Evolutionary conservation across 129 eudicot species (phyloP), one percentile per base, ranked within the genome.

Genomic region (Sambucus nigra): DNA sequence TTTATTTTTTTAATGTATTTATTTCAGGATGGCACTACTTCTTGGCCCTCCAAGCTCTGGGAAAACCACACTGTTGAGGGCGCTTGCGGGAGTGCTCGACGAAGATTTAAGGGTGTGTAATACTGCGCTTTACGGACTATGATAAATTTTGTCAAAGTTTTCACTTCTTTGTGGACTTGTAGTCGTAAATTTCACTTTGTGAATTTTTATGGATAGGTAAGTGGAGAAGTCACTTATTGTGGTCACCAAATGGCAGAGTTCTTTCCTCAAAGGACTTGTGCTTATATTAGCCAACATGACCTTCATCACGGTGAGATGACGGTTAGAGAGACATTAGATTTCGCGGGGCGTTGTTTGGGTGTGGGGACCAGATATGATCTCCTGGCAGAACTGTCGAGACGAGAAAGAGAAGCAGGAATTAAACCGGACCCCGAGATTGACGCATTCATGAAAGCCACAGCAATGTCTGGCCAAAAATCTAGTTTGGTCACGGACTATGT

Each of bases 261-360:
- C 54, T 58, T 75, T 56, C 76, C 82, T 42, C 87, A 75, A 57
- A 67, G 82, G 52, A 75, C 79, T 14, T 80, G 76, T 51, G 74
- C 82, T 7, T 80, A 80, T 48, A 80, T 80, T n/a, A 72, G 79
- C 55, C 82, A 75, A 55, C 69, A 75, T 32, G 87, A 80, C 25
- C 50, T 71, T 57, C 87, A 80, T 33, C 87, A 75, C 12, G 87
- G 82, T 18, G 87, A 80, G 65, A 72, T 80, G 87, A 80, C 87
- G 5, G 79, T 80, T 5, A 71, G 87, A 47, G 87, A 80, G 65
- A 80, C 87, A 13, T 53, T 80, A 47, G 72, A 80, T 61, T 80
- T 80, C 52, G 41, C 87, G 1, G 87, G 87, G 21, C 76, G 87
- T 29, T 75, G 82, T 65, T 73, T 75, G 50, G 87, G 87, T 20